phyloP scores from a whole-genome alignment of 2,329 filamentous ascomycete species.

The Clarireedia homoeocarpa region DNA sequence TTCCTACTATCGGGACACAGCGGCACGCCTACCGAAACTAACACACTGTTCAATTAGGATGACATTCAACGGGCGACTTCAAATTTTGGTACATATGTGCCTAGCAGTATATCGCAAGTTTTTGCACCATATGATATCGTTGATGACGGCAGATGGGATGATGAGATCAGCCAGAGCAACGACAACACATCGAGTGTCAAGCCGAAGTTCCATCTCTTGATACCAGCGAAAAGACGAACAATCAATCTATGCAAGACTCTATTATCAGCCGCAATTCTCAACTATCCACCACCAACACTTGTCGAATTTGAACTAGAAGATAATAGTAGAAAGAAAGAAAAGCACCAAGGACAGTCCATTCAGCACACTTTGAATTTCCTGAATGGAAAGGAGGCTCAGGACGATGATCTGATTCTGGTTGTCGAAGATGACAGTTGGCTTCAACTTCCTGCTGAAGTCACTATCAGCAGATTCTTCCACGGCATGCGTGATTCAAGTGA shows the following conservation, averaged over 20 bases:
- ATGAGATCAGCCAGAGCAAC: conserved; percentile 8
- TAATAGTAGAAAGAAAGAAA: neutral
- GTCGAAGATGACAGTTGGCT: conserved; percentile 47
- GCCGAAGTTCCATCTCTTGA: conserved; percentile 44
- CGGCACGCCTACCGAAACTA: neutral
- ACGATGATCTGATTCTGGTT: conserved; percentile 47
- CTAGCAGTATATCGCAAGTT: conserved; percentile 10
- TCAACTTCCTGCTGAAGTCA: conserved; percentile 47
- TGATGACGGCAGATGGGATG: conserved; percentile 13
- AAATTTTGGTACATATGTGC: conserved; percentile 12
- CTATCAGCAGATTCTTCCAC: conserved; percentile 46
- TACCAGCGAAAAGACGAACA: conserved; percentile 38
- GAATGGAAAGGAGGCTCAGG: conserved; percentile 38
- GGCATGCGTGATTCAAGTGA: conserved; percentile 40
- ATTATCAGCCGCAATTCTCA: conserved; percentile 48
- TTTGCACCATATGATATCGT: conserved; percentile 7
- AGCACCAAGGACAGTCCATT: conserved; percentile 8
- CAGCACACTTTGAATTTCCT: conserved; percentile 34
- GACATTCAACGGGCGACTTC: conserved; percentile 13
- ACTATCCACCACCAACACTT: conserved; percentile 50
- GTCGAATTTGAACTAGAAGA: conserved; percentile 33
- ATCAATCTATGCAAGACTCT: conserved; percentile 47
- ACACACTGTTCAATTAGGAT: conserved; percentile 4
- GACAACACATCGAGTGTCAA: conserved; percentile 10
- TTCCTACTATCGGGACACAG: no score